phyloP scores from a whole-genome alignment of 176 grass and related monocot genomes.

The Tillandsia leiboldiana region DNA sequence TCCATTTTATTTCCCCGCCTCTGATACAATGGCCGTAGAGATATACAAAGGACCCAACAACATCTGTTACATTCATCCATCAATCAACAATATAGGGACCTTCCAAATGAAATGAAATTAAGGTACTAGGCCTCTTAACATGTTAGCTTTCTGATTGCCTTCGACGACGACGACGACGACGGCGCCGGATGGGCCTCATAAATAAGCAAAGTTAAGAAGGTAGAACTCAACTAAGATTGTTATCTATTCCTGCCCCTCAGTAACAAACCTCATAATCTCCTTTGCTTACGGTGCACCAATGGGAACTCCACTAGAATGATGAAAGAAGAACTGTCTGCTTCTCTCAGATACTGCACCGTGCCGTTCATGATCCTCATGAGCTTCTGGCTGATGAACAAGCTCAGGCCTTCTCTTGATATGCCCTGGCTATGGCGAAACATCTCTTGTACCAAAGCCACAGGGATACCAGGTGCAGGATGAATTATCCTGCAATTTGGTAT shows the following conservation, averaged over 20 bases:
- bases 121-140: too few relatives aligned
- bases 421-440: slow-evolving; percentile 73
- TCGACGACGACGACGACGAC: too few relatives aligned
- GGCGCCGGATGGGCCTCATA: too few relatives aligned
- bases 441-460: slow-evolving; percentile 70
- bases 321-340: slow-evolving; percentile 68
- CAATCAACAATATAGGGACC: too few relatives aligned
- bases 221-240: not conserved
- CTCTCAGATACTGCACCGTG: slow-evolving; percentile 71
- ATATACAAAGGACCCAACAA: too few relatives aligned
- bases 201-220: too few relatives aligned
- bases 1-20: too few relatives aligned
- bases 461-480: slow-evolving; percentile 75
- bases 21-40: too few relatives aligned
- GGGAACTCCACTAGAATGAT: slow-evolving; percentile 77
- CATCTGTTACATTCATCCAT: too few relatives aligned
- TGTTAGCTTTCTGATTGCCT: too few relatives aligned
- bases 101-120: too few relatives aligned
- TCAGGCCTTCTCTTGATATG: slow-evolving; percentile 63
- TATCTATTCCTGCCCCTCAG: not conserved
- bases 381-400: slow-evolving; percentile 77
- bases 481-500: slow-evolving; percentile 46
- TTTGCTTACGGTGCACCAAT: slow-evolving; percentile 37
- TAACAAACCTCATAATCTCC: slow-evolving; percentile 12
- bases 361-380: slow-evolving; percentile 85